Base-by-base conservation (phyloP, 176 grass and related monocot species). In the Phoenix roebelenii region DNA sequence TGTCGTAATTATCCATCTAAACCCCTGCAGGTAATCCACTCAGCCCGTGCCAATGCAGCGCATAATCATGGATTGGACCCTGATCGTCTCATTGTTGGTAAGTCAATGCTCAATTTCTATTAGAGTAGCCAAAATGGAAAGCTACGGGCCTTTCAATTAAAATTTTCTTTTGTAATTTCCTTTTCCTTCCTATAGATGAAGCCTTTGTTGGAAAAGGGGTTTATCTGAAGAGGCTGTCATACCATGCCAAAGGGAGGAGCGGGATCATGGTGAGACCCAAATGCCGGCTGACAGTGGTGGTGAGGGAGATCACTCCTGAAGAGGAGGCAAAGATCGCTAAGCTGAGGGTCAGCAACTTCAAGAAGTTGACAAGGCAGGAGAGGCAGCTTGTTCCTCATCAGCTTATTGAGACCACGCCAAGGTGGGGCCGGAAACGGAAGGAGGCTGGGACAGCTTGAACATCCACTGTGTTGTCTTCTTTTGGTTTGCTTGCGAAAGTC, bases 181-280 rank as follows among this genome's bases (percentile, higher is more conserved):
- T 19, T 57, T 5, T 16, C 28, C 28, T 30, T 30, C 29, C 10
- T 19, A 7, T 63, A 95, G 92, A 77, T 44, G 92, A 91, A 82
- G 87, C 83, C 44, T 97, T 97, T 80, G 92, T 97, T 15, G 92
- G 92, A 16, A 97, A 91, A 74, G 83, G 92, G 51, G 44, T 88
- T 67, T 87, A 70, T 52, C 74, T 85, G 48, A 91, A 97, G 83
- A 77, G 84, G 58, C 0, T 97, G 29, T 97, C 92, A 0, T 87
- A 82, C 77, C 92, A 97, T 56, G 77, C 86, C 18, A 97, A 84
- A 70, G 87, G 87, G 24, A 74, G 92, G 62, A 77, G 72, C 3
- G 83, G 92, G 16, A 4, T 97, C 3, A 97, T 82, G 87, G 87
- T 80, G 32, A 81, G 92, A 48, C 92, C 86, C 3, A 85, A 85